phyloP scores from a whole-genome alignment of 2,329 filamentous ascomycete species.

The Bipolaris bicolor region DNA sequence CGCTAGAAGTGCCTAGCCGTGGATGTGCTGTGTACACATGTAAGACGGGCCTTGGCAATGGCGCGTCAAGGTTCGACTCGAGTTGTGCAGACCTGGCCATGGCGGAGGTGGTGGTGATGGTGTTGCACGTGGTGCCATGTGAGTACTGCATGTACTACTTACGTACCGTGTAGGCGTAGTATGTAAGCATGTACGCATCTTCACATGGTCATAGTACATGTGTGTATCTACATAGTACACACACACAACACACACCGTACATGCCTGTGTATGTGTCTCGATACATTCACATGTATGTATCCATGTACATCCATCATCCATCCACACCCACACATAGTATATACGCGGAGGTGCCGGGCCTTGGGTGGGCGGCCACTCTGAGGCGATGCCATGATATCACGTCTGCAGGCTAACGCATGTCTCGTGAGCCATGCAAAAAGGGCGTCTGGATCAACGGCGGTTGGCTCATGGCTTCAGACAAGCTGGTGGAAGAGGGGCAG shows the following conservation, averaged over 20 bases:
- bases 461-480: conserved; percentile 24
- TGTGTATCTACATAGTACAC: neutral
- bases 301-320: too few species aligned
- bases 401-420: conserved; percentile 15
- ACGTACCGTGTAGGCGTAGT: neutral
- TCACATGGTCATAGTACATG: too few species aligned
- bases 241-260: neutral
- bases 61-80: conserved; percentile 9
- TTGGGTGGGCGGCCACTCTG: too few species aligned
- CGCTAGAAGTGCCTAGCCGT: conserved; percentile 33
- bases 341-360: neutral
- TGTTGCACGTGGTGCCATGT: conserved; percentile 4
- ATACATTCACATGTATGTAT: too few species aligned
- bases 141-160: neutral
- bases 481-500: conserved; percentile 33
- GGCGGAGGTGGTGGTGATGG: conserved; percentile 2
- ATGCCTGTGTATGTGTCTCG: neutral
- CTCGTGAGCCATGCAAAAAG: conserved; percentile 27
- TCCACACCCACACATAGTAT: neutral
- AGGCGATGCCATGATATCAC: too few species aligned
- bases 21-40: conserved; percentile 15
- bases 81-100: conserved; percentile 40
- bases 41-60: conserved; percentile 30
- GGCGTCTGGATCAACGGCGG: conserved; percentile 11
- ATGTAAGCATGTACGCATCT: too few species aligned